Base-by-base conservation (phyloP, 768 basidiomycete genomes). In the Exsudoporus frostii region DNA sequence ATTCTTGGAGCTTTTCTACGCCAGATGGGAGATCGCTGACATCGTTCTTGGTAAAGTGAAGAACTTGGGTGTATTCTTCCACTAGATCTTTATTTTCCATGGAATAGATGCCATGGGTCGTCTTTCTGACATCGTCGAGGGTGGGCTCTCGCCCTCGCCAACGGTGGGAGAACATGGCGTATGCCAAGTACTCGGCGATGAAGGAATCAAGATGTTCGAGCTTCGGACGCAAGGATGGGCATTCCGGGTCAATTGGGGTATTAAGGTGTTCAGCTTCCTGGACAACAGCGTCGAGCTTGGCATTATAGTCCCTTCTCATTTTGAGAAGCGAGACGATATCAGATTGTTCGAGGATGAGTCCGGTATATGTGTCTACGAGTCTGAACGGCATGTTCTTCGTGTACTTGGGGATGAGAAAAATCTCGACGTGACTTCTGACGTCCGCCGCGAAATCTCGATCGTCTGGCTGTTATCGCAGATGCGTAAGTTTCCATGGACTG, bases 81-180 rank as follows among this genome's bases (percentile, higher is more conserved):
- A 5, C 34, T 20, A 50, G 3, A 38, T 47, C 51, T 10, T 33
- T 4, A 11, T 36, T 4, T 2, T 39, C 25, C 51, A 66, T 56
- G 25, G 57, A 54, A 25, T 67, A 66, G 41, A 69, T 49, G 25
- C 65, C 59, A 2, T 11, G 17, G 3, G 20, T 5, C n/a, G 53
- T 49, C 22, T 51, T 36, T 38, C 44, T 48, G 42, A 68, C 54
- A 7, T 67, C 61, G 17, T 50, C 34, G 13, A 66, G 48, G 13
- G 49, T 38, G 13, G 54, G 52, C 22, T 67, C 66, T 19, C 45
- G 49, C 4, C 32, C 54, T 15, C 57, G 44, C 66, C 66, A 67
- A 7, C 64, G 58, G 29, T 67, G 65, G 2, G 66, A 67, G 25
- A 67, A 61, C 65, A 66, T 67, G 29, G 57, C 65, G 34, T 54